These are phyloP conservation scores for Arthroderma uncinatum DNA, from an alignment of 2,329 filamentous ascomycete species.

Conservation along the genomic window DNA sequence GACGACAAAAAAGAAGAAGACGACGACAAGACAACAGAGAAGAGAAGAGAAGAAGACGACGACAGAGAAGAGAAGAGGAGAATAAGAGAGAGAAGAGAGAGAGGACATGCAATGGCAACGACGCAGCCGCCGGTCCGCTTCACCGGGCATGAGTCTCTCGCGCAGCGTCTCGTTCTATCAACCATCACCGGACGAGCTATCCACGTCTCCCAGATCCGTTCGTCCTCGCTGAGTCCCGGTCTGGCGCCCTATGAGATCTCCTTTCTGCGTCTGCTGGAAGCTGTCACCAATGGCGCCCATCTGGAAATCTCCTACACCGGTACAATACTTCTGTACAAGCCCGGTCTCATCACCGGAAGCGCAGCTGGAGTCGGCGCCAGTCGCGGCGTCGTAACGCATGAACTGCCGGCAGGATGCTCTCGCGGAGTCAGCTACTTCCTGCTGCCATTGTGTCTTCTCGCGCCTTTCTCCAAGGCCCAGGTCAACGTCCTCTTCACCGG, in stretches of 20 bases:
- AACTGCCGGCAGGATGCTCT: slow-evolving; percentile 62
- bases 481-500: slow-evolving; percentile 86
- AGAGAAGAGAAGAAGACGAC: background rate
- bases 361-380: slow-evolving; percentile 63
- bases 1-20: background rate
- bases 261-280: slow-evolving; percentile 85
- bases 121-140: slow-evolving; percentile 54
- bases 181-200: slow-evolving; percentile 83
- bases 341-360: slow-evolving; percentile 81
- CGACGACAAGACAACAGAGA: background rate
- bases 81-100: too few relatives aligned
- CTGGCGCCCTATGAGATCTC: slow-evolving; percentile 89
- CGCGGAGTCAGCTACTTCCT: slow-evolving; percentile 87
- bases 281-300: slow-evolving; percentile 85
- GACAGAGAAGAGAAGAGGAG: too few relatives aligned
- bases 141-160: slow-evolving; percentile 70
- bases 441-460: slow-evolving; percentile 75
- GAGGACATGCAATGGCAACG: slow-evolving; percentile 25
- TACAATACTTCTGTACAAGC: slow-evolving; percentile 82
- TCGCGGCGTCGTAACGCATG: slow-evolving; percentile 68
- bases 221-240: slow-evolving; percentile 76
- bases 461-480: slow-evolving; percentile 83
- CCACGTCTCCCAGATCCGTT: slow-evolving; percentile 88
- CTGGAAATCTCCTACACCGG: slow-evolving; percentile 96
- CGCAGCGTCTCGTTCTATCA: slow-evolving; percentile 74